Evolutionary conservation across 345 rosid genomes (phyloP).

Genomic region (Salix suchowensis): DNA sequence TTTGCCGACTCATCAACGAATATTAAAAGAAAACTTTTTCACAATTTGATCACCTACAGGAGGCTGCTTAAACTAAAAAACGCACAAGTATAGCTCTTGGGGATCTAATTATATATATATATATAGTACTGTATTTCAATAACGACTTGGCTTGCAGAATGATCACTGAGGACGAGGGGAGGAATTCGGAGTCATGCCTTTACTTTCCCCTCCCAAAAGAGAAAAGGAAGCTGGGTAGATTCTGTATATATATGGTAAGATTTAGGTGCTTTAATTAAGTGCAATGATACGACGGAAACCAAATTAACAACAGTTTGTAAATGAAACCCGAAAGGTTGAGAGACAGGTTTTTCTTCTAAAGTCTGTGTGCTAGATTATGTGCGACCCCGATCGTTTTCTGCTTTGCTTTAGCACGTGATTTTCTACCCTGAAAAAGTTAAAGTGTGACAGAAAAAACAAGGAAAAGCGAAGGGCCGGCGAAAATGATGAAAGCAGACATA

Average conservation of each 20-base stretch:
- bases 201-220: neutral
- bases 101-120: neutral
- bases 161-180: neutral
- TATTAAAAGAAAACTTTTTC: neutral
- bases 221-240: neutral
- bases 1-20: neutral
- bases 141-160: neutral
- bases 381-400: conserved; percentile 1
- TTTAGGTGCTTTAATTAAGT: neutral
- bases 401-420: conserved; percentile 40
- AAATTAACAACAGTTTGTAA: neutral
- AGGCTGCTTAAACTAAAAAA: neutral
- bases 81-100: neutral
- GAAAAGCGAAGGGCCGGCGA: neutral
- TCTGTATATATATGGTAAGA: neutral
- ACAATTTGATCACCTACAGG: neutral
- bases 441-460: neutral
- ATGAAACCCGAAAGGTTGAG: conserved; percentile 11
- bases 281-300: neutral
- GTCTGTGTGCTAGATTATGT: conserved; percentile 11
- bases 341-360: neutral
- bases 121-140: neutral
- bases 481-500: conserved; percentile 28
- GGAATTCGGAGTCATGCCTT: neutral
- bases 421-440: conserved; percentile 9